Base-by-base conservation (phyloP, 2,329 filamentous ascomycete species). In the Arachnomyces sp. region DNA sequence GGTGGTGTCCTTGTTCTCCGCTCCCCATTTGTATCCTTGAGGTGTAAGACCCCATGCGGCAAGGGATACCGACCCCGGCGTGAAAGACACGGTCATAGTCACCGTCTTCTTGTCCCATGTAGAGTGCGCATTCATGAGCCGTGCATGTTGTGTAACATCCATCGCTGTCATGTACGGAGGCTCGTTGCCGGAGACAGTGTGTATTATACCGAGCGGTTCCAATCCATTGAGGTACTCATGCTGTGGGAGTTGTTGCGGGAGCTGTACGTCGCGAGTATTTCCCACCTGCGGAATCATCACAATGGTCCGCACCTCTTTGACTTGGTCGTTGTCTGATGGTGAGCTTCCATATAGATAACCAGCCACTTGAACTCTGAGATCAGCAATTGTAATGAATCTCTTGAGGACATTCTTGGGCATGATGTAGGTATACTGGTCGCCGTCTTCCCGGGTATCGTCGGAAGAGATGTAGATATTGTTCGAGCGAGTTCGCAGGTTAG, bases 381-480 rank as follows among this genome's bases (percentile, higher is more conserved):
- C 92, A 34, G 92, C 84, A 57, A 98, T 93, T 16, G 86, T 92
- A 68, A 98, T 96, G 73, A 98, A 98, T 49, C 87, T 86, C 75
- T 95, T 95, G 55, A 98, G 76, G 36, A 98, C 83, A 62, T 98
- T 98, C 77, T 96, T 98, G 1, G 92, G 92, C 86, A 98, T 95
- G 55, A 98, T 86, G 56, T 96, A 98, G 1, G 90, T 98, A 58
- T 86, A 84, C 55, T 81, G 76, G 21, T 25, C 21, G 30, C 89
- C 86, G 44, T 95, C 88, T 48, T 92, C 78, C 39, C 88, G 85
- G 50, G 90, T 85, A 59, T 96, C 92, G 39, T 95, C 88, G 0
- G 89, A 92, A 6, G 92, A 95, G 52, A 98, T 93, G 64, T 96
- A 98, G 56, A 98, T 95, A 66, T 98, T 95, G 75, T 96, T 98